These are phyloP conservation scores for Beauveria sp. DNA, from an alignment of 2,329 filamentous ascomycete genomes.

Conservation along the genomic window DNA sequence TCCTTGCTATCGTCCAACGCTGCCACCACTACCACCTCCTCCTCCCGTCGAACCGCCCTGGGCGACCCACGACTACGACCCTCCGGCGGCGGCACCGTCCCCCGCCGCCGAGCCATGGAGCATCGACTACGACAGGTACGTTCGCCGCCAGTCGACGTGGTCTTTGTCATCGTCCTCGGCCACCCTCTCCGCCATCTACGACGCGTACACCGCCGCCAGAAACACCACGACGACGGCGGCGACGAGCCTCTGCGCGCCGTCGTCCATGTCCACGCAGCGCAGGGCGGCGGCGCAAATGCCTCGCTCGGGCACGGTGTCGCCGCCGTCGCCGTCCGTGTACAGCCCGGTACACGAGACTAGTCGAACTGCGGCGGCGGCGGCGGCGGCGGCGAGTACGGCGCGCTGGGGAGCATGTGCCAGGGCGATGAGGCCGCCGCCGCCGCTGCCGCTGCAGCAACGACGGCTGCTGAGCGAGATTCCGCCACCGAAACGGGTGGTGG, in stretches of 20 bases:
- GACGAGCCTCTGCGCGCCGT: neutral
- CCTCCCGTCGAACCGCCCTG: neutral
- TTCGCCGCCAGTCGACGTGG: neutral
- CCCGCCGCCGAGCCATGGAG: neutral
- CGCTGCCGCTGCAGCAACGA: neutral
- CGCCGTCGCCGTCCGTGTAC: neutral
- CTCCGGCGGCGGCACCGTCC: too few species aligned
- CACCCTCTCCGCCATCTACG: neutral
- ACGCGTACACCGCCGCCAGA: neutral
- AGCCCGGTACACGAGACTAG: neutral
- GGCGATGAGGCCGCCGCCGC: neutral
- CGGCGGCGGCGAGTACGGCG: neutral
- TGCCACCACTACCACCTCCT: neutral
- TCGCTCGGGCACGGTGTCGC: neutral
- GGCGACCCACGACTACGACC: neutral
- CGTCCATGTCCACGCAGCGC: neutral
- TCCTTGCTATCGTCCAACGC: neutral
- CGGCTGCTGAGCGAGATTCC: neutral
- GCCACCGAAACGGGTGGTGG: neutral
- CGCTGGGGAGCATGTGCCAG: neutral
- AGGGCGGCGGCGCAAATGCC: neutral
- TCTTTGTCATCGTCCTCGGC: neutral
- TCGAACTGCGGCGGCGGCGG: too few species aligned
- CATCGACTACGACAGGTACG: neutral
- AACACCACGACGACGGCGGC: too few species aligned